These are phyloP conservation scores for Pythium grandisporangium DNA, from an alignment of 352 stramenopile species.

Conservation along the genomic window DNA sequence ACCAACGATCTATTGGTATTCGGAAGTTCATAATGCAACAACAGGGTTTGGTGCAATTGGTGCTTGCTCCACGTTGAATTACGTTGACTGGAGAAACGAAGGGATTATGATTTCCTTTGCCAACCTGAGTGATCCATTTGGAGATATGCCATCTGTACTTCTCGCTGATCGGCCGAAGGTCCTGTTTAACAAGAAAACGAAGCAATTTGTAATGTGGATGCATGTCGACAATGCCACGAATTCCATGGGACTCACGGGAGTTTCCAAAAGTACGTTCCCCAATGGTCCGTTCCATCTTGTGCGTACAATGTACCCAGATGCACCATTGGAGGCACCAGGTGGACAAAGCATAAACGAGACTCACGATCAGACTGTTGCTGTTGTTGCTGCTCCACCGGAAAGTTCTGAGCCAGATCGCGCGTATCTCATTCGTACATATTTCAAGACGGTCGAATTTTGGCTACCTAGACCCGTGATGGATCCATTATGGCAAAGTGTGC, in stretches of 20 bases:
- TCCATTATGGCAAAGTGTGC: slow-evolving; percentile 94
- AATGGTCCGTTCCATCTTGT: slow-evolving; percentile 91
- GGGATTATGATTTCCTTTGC: slow-evolving; percentile 91
- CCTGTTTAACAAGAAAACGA: slow-evolving; percentile 80
- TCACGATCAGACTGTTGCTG: slow-evolving; percentile 87
- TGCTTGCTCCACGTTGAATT: slow-evolving; percentile 90
- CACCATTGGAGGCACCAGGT: slow-evolving; percentile 57
- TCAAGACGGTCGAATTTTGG: slow-evolving; percentile 93
- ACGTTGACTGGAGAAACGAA: slow-evolving; percentile 91
- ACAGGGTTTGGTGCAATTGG: slow-evolving; percentile 69
- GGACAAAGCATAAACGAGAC: slow-evolving; percentile 89
- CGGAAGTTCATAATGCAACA: slow-evolving; percentile 36
- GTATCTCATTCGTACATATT: slow-evolving; percentile 93
- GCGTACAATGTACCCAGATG: slow-evolving; percentile 91
- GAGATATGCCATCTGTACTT: slow-evolving; percentile 22
- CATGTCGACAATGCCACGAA: slow-evolving; percentile 86
- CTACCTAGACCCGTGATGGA: slow-evolving; percentile 94
- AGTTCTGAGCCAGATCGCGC: slow-evolving; percentile 23
- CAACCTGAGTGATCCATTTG: slow-evolving; percentile 91
- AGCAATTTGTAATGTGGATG: slow-evolving; percentile 96
- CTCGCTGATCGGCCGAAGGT: slow-evolving; percentile 87
- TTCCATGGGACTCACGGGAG: slow-evolving; percentile 83
- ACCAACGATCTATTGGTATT: slow-evolving; percentile 61
- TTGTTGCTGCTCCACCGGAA: slow-evolving; percentile 12
- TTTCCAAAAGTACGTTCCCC: slow-evolving; percentile 84